phyloP scores from a whole-genome alignment of 2,329 filamentous ascomycete genomes.

The Plenodomus tracheiphilus region DNA sequence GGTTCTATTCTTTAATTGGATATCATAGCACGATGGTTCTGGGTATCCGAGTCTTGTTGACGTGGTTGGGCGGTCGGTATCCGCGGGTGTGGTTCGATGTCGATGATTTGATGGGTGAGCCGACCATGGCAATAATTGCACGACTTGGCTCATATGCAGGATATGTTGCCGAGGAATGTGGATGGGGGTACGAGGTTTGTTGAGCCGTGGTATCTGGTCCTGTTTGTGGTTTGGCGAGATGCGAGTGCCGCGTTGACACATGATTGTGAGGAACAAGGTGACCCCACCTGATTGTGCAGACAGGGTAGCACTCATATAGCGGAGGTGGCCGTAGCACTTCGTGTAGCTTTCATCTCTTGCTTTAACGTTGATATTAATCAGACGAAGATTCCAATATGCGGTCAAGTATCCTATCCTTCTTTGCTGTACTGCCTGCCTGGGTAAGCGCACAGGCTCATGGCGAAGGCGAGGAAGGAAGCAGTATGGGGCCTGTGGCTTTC shows the following conservation, averaged over 20 bases:
- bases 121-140: constrained; percentile 14
- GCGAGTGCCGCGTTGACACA: constrained; percentile 1
- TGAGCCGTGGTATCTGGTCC: constrained; percentile 8
- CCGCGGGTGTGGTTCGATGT: not conserved
- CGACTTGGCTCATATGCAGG: constrained; percentile 20
- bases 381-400: constrained; percentile 17
- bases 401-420: not conserved
- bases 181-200: constrained; percentile 3
- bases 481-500: constrained; percentile 62
- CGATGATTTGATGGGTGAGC: not conserved
- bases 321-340: not conserved
- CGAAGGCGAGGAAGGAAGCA: constrained; percentile 29
- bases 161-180: not conserved
- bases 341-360: not conserved
- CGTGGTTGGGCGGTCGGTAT: not conserved
- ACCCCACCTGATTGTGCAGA: not conserved
- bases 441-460: constrained; percentile 28
- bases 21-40: not conserved
- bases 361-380: not conserved
- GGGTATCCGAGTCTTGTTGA: not conserved
- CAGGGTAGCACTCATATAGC: constrained; percentile 3
- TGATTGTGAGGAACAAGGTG: not conserved
- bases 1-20: not conserved
- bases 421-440: constrained; percentile 3
- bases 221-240: constrained; percentile 1